These are phyloP conservation scores for Pogostemon cablin DNA, from an alignment of 257 asterid species.

Conservation along the genomic window DNA sequence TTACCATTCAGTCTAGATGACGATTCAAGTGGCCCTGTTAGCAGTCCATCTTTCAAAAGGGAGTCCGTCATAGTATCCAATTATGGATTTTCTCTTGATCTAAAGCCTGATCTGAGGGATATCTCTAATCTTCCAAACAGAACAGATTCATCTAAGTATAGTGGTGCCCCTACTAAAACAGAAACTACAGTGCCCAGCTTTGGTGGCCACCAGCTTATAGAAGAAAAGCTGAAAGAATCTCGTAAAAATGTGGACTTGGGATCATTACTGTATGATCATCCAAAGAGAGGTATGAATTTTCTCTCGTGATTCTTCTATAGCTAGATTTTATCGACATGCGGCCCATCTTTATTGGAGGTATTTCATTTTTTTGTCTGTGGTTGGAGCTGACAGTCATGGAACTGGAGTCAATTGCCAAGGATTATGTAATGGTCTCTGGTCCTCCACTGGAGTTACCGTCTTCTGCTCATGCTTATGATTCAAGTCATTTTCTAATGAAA, in stretches of 20 bases:
- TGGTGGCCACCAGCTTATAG: slow-evolving; percentile 49
- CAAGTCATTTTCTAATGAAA: slow-evolving; percentile 51
- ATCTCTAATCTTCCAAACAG: slow-evolving; percentile 36
- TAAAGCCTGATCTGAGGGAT: slow-evolving; percentile 45
- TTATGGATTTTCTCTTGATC: slow-evolving; percentile 59
- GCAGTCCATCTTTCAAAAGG: slow-evolving; percentile 51
- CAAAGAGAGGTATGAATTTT: slow-evolving; percentile 55
- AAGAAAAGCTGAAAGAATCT: slow-evolving; percentile 60
- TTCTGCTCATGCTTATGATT: slow-evolving; percentile 49
- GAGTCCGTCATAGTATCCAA: slow-evolving; percentile 45
- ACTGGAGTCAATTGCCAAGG: slow-evolving; percentile 75
- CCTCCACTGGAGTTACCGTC: slow-evolving; percentile 58
- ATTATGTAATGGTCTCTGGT: slow-evolving; percentile 77
- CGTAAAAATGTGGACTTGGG: slow-evolving; percentile 42
- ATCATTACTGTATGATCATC: slow-evolving; percentile 39
- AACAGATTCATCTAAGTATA: slow-evolving; percentile 33
- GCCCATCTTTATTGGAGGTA: slow-evolving; percentile 22
- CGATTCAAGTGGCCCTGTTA: slow-evolving; percentile 53
- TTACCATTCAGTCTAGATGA: slow-evolving; percentile 74
- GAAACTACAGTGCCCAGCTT: slow-evolving; percentile 41
- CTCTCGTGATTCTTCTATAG: slow-evolving; percentile 10
- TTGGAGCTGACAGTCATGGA: slow-evolving; percentile 53
- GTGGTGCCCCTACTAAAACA: slow-evolving; percentile 38
- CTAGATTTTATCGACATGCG: slow-evolving; percentile 18
- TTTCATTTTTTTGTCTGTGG: slow-evolving; percentile 27